Base-by-base conservation (phyloP, 805 yeast species). In the Candida awuae region DNA sequence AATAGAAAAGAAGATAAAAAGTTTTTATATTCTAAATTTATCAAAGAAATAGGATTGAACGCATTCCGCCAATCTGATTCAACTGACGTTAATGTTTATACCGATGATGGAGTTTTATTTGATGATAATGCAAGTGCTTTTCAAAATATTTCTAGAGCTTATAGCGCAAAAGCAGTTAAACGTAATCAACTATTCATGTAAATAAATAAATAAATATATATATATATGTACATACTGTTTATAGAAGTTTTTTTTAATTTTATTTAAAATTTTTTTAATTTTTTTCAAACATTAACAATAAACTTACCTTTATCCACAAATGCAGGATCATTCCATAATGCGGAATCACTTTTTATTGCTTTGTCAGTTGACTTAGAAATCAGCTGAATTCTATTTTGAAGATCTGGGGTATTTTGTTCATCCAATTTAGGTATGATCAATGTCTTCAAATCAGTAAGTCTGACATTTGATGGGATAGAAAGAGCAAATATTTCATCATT, bases 401-500 rank as follows among this genome's bases (percentile, higher is more conserved):
- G 47, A 29, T 38, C 49, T 6, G 50, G 49, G 0, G 49, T 55
- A 22, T 52, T 49, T 17, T 43, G 42, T 37, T 59, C 64, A 39
- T 59, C 63, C 13, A 59, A 48, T 30, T 61, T 49, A 3, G 62
- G 56, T 21, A 53, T 39, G 7, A 61, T 51, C 16, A 47, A 17
- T 17, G 44, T 44, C 39, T 55, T 59, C 33, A 62, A 40, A 1
- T 54, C 55, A 2, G 32, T 23, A 12, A 62, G 38, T 2, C 49
- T 40, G 10, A 52, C 46, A 28, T 48, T 49, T 3, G 50, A 50
- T 4, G 53, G 43, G n/a, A 62, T 57, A 9, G 51, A 51, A 19
- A 84, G 66, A 1, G 86, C 92, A 64, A 83, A 84, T 13, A 84
- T 84, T 54, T 84, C 94, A 51, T 82, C 92, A 42, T 77, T 79